Base-by-base conservation (phyloP, 352 stramenopile species). In the Phytophthora kernoviae region DNA sequence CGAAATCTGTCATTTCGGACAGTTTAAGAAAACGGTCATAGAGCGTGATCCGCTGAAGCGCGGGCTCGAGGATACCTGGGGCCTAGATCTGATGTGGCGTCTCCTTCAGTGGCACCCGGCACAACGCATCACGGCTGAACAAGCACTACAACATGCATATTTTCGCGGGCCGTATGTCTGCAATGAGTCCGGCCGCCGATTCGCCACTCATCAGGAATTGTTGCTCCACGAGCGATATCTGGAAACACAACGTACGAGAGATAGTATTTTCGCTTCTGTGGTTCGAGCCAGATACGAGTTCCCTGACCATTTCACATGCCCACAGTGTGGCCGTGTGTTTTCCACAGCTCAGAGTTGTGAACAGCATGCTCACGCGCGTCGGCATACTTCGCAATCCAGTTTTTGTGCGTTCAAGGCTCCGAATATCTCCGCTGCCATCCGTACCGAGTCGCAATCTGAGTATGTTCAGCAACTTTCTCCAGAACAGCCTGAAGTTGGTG, bases 11-110 rank as follows among this genome's bases (percentile, higher is more conserved):
- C 90, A 87, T 50, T 83, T 98, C 24, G 75, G 79, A n/a, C 84
- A 91, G 45, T 98, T 98, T 69, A 94, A 98, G 37, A 78, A 79
- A 59, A 97, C 92, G n/a, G 77, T 98, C 12, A 68, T 94, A 17
- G 77, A 84, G 26, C 75, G 96, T 12, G 96, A 99, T 70, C 92
- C 90, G 33, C 77, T 98, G 10, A 91, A 87, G 33, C 84, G 88
- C 2, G 96, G 96, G 4, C 91, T 98, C 43, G 76, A 91, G 62
- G 77, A 91, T 44, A 48, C 54, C 0, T 94, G 70, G 65, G 82
- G 82, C 1, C 70, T 98, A 18, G 88, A 99, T 77, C 72, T 99
- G 20, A 91, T 99, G 55, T 98, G 89, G 86, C 83, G 89, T 30
- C 67, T 99, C 34, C 79, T 99, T 20, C 88, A 96, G 26, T 98